These are phyloP conservation scores for Xylaria palmicola DNA, from an alignment of 495 filamentous ascomycete genomes.

Conservation along the genomic window DNA sequence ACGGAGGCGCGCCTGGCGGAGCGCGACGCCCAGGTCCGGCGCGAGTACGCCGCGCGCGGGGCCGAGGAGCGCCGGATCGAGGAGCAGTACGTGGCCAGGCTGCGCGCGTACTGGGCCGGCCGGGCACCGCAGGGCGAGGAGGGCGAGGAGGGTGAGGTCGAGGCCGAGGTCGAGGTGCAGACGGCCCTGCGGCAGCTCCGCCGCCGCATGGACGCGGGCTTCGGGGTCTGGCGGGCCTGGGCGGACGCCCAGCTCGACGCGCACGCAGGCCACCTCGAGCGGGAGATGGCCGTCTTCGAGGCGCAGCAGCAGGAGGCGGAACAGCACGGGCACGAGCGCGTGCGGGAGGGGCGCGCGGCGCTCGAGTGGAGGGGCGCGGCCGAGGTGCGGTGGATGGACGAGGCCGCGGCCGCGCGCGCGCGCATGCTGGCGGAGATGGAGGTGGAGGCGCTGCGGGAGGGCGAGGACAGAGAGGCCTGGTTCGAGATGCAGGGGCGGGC, in stretches of 20 bases:
- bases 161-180: slow-evolving; percentile 15
- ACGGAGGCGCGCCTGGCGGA: slow-evolving; percentile 17
- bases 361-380: slow-evolving; percentile 22
- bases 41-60: slow-evolving; percentile 27
- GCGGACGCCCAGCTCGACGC: slow-evolving; percentile 25
- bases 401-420: slow-evolving; percentile 30
- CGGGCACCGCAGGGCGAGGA: no score
- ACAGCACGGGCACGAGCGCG: slow-evolving; percentile 15
- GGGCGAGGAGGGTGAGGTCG: slow-evolving; percentile 22
- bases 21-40: slow-evolving; percentile 22
- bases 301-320: slow-evolving; percentile 32
- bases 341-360: neutral
- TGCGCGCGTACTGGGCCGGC: slow-evolving; percentile 29
- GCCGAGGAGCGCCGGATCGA: slow-evolving; percentile 31
- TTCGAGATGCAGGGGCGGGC: slow-evolving; percentile 18
- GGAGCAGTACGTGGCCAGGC: slow-evolving; percentile 29
- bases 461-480: slow-evolving; percentile 29
- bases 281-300: slow-evolving; percentile 29
- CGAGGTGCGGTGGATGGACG: slow-evolving; percentile 32
- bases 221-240: slow-evolving; percentile 28
- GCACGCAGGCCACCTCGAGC: slow-evolving; percentile 19
- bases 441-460: slow-evolving; percentile 30
- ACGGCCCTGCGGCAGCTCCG: slow-evolving; percentile 29
- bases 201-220: slow-evolving; percentile 26
- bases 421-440: slow-evolving; percentile 32